Conservation (phyloP, 495 filamentous ascomycete genomes). For the Penicillium waksmanii region DNA sequence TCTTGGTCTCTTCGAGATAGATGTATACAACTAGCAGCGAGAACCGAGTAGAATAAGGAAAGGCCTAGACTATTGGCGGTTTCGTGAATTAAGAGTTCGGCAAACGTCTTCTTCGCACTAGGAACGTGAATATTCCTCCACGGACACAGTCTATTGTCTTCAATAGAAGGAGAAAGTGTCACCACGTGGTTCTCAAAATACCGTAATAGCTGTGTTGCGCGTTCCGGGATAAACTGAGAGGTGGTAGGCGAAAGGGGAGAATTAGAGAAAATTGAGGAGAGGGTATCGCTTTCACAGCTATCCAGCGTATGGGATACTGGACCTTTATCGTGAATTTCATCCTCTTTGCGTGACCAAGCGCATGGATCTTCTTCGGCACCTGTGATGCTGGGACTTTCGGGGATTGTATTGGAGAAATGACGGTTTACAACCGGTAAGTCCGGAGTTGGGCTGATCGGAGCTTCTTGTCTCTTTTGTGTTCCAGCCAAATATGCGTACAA, state of each 20-base stretch:
- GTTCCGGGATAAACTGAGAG: not conserved
- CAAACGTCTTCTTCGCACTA: slow-evolving; percentile 9
- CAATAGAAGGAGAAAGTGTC: not conserved
- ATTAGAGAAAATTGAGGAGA: not conserved
- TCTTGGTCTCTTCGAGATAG: no score
- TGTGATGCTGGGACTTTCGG: no score
- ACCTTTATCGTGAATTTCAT: no score
- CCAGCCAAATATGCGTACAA: no score
- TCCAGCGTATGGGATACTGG: no score
- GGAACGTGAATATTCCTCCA: slow-evolving; percentile 20
- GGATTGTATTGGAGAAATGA: no score
- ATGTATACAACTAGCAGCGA: not conserved
- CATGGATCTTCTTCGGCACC: no score
- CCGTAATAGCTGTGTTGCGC: not conserved
- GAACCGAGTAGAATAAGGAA: slow-evolving; percentile 14
- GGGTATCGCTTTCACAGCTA: no score
- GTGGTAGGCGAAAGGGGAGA: not conserved
- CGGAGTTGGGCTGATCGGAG: no score
- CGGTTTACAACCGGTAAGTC: no score
- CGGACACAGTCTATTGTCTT: slow-evolving; percentile 8
- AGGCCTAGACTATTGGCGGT: slow-evolving; percentile 6
- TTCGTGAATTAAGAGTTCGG: slow-evolving; percentile 7
- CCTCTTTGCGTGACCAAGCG: no score
- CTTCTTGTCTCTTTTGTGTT: no score
- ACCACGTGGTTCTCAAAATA: not conserved